These are phyloP conservation scores for Lactarius evosmus DNA, from an alignment of 768 basidiomycete genomes.

Conservation along the genomic window DNA sequence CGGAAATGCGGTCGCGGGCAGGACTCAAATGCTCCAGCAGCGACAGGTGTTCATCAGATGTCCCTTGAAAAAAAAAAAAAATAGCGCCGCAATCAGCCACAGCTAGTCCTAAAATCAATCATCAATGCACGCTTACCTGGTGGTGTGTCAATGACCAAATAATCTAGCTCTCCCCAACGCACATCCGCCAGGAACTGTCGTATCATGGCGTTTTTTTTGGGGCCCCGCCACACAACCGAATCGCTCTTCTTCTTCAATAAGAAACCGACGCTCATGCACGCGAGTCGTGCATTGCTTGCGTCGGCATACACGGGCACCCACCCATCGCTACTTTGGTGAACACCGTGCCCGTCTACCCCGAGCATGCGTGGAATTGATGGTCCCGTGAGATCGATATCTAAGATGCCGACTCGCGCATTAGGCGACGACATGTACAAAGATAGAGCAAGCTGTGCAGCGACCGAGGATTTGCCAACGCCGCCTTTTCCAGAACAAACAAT, in stretches of 20 bases:
- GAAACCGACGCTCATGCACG: conserved; percentile 97
- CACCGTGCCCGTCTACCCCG: conserved; percentile 79
- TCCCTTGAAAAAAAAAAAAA: conserved; percentile 54
- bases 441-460: conserved; percentile 87
- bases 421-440: conserved; percentile 72
- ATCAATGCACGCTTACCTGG: conserved; percentile 62
- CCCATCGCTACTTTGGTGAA: conserved; percentile 91
- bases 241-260: conserved; percentile 86
- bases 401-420: conserved; percentile 72
- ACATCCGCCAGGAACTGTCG: conserved; percentile 92
- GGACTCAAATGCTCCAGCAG: conserved; percentile 91
- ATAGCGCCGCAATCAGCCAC: conserved; percentile 1
- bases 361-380: conserved; percentile 96
- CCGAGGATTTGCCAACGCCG: conserved; percentile 98
- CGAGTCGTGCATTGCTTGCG: conserved; percentile 64
- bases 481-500: conserved; percentile 96
- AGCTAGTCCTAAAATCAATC: neutral
- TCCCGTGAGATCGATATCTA: conserved; percentile 92
- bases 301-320: conserved; percentile 99
- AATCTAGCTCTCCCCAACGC: conserved; percentile 93
- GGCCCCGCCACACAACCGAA: conserved; percentile 96
- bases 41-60: conserved; percentile 97
- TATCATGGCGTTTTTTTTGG: conserved; percentile 99
- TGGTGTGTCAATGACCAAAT: conserved; percentile 93
- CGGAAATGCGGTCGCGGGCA: conserved; percentile 69